Base-by-base conservation (phyloP, 352 stramenopile genomes). In the Thraustotheca clavata region DNA sequence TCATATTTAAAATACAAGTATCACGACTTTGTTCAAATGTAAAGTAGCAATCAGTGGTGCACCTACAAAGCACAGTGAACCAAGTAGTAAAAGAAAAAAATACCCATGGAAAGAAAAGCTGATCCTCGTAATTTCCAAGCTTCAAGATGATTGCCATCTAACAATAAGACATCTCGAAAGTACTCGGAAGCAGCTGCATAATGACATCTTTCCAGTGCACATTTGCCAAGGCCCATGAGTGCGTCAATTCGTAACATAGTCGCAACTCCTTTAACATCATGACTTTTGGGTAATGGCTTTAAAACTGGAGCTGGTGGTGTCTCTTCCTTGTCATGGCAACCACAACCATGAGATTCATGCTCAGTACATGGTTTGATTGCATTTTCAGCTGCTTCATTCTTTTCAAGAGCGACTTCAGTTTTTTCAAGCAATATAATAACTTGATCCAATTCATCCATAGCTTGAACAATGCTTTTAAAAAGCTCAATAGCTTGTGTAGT, bases 231-330 rank as follows among this genome's bases (percentile, higher is more conserved):
- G 38, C 57, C 57, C 7, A 65, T 18, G 0, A 54, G 29, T 8
- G 35, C 46, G 38, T 65, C 57, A 12, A 65, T 43, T 32, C 38
- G 57, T 32, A 65, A 46, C 57, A 65, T 65, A 27, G 43, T 39
- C 2, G 57, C 22, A 38, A 65, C 57, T 29, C 57, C 57, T 33
- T 65, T 65, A 27, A 65, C 36, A 35, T 65, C 57, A 29, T 27
- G 40, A 32, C 57, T 65, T 32, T 65, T 54, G 5, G 57, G 57
- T 36, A 65, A 32, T 26, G 57, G 38, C 24, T 39, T 9, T 24
- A 52, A n/a, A 24, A 47, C n/a, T 24, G 34, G 24, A 8, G 43
- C 24, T 18, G 11, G 24, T 2, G 43, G 3, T 31, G 12, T 52
- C n/a, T 52, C 43, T 24, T 24, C 24, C 43, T 52, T 18, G 20